Base-by-base conservation (phyloP, 2,329 filamentous ascomycete genomes). In the Ophiocordyceps polyrhachis-furcata region DNA sequence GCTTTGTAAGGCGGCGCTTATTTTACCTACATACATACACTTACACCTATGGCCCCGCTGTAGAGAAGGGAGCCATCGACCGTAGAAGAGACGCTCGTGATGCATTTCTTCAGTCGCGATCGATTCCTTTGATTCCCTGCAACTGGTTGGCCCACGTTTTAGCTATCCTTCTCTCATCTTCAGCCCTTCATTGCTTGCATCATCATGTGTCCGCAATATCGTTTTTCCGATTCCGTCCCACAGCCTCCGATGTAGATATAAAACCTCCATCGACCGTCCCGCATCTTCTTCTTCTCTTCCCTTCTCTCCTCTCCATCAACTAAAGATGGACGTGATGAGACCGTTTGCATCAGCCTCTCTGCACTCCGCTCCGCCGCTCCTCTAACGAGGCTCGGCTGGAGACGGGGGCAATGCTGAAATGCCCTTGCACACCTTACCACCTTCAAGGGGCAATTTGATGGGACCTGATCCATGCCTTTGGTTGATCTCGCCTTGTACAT, bases 261-360 rank as follows among this genome's bases (percentile, higher is more conserved):
- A 19, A 9, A n/a, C n/a, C 35, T 19, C 35, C 7, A 7, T 11
- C 47, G 44, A 43, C 45, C 45, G 45, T 51, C 37, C 17, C 20
- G 3, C 12, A 8, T 14, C 4, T 2, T 13, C 37, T 45, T 49
- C 46, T 56, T 54, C 47, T 49, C 53, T 56, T 60, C n/a, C n/a
- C n/a, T 54, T 42, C 40, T 51, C 37, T 41, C 37, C 37, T 64
- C 60, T 65, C 60, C 63, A 75, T 72, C 77, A 84, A 85, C 80
- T 85, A 85, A 76, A 56, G 75, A 74, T 79, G 80, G 78, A 75
- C 61, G 70, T 81, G 81, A 87, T 73, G 81, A 83, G 78, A 68
- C 68, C 71, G 74, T 73, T 71, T 49, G 58, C 65, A 62, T 59
- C 68, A 71, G 65, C 46, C 62, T 65, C 62, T 79, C 72, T 65